Percentiles rank a stretch among this genome's conserved stretches.
phyloP scores from a whole-genome alignment of 257 asterid genomes.

The Hygrophila difformis region DNA sequence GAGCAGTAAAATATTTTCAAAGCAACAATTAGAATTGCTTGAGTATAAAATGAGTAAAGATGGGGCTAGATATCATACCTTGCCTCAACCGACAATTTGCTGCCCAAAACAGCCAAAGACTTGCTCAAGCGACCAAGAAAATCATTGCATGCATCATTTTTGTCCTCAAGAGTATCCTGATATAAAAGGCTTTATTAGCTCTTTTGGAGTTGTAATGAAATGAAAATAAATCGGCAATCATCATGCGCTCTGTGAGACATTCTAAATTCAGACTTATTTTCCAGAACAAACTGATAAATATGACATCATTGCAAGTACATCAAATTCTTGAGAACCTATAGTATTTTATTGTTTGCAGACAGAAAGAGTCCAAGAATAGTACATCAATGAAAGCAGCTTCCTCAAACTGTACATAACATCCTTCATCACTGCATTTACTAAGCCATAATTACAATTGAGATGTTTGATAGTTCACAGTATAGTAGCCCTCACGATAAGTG shows the following conservation, averaged over 20 bases:
- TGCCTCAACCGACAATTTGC: slow-evolving; percentile 58
- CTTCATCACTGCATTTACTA: background rate
- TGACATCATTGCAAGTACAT: background rate
- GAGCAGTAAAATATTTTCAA: slow-evolving; percentile 6
- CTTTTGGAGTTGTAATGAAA: background rate
- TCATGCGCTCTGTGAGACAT: slow-evolving; percentile 8
- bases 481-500: slow-evolving; percentile 8
- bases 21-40: slow-evolving; percentile 1
- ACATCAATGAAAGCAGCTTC: slow-evolving; percentile 4
- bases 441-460: slow-evolving; percentile 1
- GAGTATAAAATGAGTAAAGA: too few relatives aligned
- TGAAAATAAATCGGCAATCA: background rate
- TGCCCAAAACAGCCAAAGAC: slow-evolving; percentile 70
- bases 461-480: background rate
- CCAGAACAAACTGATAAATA: slow-evolving; percentile 6
- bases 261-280: background rate
- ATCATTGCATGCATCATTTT: slow-evolving; percentile 51
- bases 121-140: slow-evolving; percentile 64
- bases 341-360: too few relatives aligned
- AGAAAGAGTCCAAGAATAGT: slow-evolving; percentile 2
- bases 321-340: too few relatives aligned
- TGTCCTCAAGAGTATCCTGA: slow-evolving; percentile 70
- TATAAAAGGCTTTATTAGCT: slow-evolving; percentile 15
- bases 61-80: slow-evolving; percentile 42
- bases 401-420: slow-evolving; percentile 2